Conservation (phyloP, 495 filamentous ascomycete genomes). For the Elaphomyces granulatus region DNA sequence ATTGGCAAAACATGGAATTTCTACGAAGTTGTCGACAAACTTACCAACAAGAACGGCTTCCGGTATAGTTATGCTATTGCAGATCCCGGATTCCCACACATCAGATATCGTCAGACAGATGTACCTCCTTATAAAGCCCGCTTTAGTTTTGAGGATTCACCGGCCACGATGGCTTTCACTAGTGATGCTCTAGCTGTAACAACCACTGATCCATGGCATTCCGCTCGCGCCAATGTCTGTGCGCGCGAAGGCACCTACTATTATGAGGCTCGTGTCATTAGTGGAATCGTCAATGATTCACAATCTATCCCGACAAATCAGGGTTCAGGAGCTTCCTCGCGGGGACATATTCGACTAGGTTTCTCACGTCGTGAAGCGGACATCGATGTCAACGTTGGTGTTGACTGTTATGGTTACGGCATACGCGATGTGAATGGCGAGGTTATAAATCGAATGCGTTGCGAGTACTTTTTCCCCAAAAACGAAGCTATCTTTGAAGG, state of each 20-base stretch:
- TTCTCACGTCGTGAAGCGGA: slow-evolving; percentile 84
- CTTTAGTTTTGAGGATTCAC: slow-evolving; percentile 84
- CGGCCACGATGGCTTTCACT: slow-evolving; percentile 43
- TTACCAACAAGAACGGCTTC: slow-evolving; percentile 82
- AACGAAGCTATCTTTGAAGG: slow-evolving; percentile 61
- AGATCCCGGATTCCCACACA: slow-evolving; percentile 70
- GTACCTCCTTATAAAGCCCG: slow-evolving; percentile 63
- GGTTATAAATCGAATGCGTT: slow-evolving; percentile 84
- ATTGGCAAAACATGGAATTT: slow-evolving; percentile 29
- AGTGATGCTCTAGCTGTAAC: slow-evolving; percentile 30
- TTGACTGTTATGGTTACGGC: slow-evolving; percentile 93
- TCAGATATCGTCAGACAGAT: slow-evolving; percentile 81
- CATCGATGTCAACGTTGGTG: slow-evolving; percentile 83
- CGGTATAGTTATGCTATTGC: slow-evolving; percentile 85
- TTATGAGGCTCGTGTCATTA: slow-evolving; percentile 82
- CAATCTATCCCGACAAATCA: slow-evolving; percentile 14
- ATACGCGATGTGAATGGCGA: slow-evolving; percentile 80
- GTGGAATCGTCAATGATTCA: slow-evolving; percentile 36
- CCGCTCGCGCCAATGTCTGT: slow-evolving; percentile 66
- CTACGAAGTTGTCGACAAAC: slow-evolving; percentile 41
- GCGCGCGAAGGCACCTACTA: slow-evolving; percentile 86
- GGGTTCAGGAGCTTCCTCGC: slow-evolving; percentile 22
- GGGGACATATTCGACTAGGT: slow-evolving; percentile 76
- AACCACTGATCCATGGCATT: slow-evolving; percentile 32
- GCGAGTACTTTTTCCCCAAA: slow-evolving; percentile 69